Base-by-base conservation (phyloP, 179 eudicot genomes). In the Beta lomatogona region DNA sequence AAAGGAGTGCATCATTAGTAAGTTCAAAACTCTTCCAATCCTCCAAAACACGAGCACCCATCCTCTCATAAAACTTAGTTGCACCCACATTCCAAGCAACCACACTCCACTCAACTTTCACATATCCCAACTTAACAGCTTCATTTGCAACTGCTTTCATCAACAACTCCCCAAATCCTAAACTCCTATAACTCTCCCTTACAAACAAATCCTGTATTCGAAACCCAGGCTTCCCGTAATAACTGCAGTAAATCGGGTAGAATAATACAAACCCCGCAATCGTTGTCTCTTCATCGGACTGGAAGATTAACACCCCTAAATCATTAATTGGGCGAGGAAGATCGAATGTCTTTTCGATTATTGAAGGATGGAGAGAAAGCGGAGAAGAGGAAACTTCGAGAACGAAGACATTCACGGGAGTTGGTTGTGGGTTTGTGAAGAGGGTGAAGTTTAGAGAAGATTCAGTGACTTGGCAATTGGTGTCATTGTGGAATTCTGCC, bases 71-170 rank as follows among this genome's bases (percentile, higher is more conserved):
- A 61, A 95, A 93, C 69, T 70, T 80, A 1, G 90, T 91, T 0
- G 98, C 97, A 84, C 91, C 91, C 48, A 87, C 90, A 75, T 94
- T 94, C 97, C 98, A 94, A 66, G 93, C 97, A 14, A 94, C 82
- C 71, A 94, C 98, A 52, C 86, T 87, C 98, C 98, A 94, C 66
- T 94, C 97, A n/a, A 94, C 93, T 48, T 96, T 82, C 28, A 95
- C 97, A 64, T 87, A 93, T 54, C 93, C 97, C 83, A 93, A 73
- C 79, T 71, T 86, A 21, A 88, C 94, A 54, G 98, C 97, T 82
- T 89, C 90, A 36, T 81, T 77, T 18, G 93, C 98, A 64, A 94
- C 98, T 0, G 94, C 95, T 31, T 92, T 81, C 80, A 94, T 77
- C 55, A 94, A 68, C 89, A 91, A 75, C 69, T 83, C 89, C 77